Conservation (phyloP, 768 basidiomycete species). For the Leucocoprinus leucothites region DNA sequence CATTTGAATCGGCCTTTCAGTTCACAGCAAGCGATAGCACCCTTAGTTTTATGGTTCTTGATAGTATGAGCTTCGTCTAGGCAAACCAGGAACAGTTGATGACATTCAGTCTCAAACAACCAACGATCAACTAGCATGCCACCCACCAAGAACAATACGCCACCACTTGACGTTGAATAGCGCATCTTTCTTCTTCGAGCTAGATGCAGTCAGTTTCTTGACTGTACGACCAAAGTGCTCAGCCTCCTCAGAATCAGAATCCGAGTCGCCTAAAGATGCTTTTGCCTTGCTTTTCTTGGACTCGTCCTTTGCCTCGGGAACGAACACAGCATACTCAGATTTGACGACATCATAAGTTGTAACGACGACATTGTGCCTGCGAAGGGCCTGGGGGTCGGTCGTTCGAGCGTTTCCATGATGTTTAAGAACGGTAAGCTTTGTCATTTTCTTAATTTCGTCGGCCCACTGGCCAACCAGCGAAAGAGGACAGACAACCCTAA, state of each 20-base stretch:
- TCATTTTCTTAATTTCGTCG: constrained; percentile 75
- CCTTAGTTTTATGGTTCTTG: constrained; percentile 81
- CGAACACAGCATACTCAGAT: constrained; percentile 66
- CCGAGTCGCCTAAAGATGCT: constrained; percentile 31
- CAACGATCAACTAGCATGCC: neutral
- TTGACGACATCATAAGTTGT: constrained; percentile 87
- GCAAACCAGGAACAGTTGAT: neutral
- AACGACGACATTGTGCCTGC: constrained; percentile 67
- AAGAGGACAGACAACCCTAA: constrained; percentile 84
- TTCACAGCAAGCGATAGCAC: constrained; percentile 73
- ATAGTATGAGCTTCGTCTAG: constrained; percentile 93
- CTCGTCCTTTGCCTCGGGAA: constrained; percentile 52
- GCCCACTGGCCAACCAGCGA: constrained; percentile 92
- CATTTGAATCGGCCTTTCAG: constrained; percentile 80
- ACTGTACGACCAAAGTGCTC: constrained; percentile 46
- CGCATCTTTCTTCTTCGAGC: constrained; percentile 51
- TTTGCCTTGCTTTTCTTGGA: constrained; percentile 33
- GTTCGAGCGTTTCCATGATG: constrained; percentile 82
- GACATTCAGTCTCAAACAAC: neutral
- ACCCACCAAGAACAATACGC: constrained; percentile 78
- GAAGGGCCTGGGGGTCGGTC: constrained; percentile 54
- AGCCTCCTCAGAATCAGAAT: constrained; percentile 35
- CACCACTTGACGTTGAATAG: constrained; percentile 82
- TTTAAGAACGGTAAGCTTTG: constrained; percentile 63
- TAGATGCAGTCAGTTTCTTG: constrained; percentile 30